A percentile compares a stretch with the other conserved stretches of the same genome.
Evolutionary conservation across 73 alveolate species (phyloP).

Genomic region (Blepharisma stoltei): DNA sequence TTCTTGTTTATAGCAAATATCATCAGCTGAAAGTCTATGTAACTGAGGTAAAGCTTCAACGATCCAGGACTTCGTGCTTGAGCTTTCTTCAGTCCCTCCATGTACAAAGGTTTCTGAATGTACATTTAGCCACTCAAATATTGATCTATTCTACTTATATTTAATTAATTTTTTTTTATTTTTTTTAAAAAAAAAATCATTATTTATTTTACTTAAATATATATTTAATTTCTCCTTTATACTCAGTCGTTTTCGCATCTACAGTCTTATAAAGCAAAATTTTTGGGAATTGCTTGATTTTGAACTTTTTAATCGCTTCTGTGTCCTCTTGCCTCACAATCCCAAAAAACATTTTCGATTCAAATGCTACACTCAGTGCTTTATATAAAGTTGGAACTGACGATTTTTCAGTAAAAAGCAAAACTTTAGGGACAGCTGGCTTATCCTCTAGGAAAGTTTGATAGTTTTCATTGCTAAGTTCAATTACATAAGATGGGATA

Average conservation of each 20-base stretch:
- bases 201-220: too few relatives aligned
- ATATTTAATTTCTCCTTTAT: constrained; percentile 89
- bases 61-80: constrained; percentile 94
- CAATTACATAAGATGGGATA: constrained; percentile 77
- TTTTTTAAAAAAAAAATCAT: too few relatives aligned
- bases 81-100: constrained; percentile 81
- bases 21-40: constrained; percentile 78
- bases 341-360: constrained; percentile 90
- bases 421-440: constrained; percentile 90
- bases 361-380: constrained; percentile 81
- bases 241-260: constrained; percentile 79
- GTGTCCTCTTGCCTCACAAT: constrained; percentile 75
- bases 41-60: constrained; percentile 78
- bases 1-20: constrained; percentile 77
- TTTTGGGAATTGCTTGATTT: constrained; percentile 85
- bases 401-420: constrained; percentile 91
- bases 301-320: constrained; percentile 76
- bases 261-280: constrained; percentile 67
- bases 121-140: constrained; percentile 89
- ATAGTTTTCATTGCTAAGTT: constrained; percentile 75
- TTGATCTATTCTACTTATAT: constrained; percentile 24
- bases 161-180: too few relatives aligned
- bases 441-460: constrained; percentile 83
- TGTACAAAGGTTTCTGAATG: constrained; percentile 92
- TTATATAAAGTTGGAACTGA: constrained; percentile 88